These are phyloP conservation scores for Podaxis rugospora DNA, from an alignment of 768 basidiomycete genomes.

Conservation along the genomic window DNA sequence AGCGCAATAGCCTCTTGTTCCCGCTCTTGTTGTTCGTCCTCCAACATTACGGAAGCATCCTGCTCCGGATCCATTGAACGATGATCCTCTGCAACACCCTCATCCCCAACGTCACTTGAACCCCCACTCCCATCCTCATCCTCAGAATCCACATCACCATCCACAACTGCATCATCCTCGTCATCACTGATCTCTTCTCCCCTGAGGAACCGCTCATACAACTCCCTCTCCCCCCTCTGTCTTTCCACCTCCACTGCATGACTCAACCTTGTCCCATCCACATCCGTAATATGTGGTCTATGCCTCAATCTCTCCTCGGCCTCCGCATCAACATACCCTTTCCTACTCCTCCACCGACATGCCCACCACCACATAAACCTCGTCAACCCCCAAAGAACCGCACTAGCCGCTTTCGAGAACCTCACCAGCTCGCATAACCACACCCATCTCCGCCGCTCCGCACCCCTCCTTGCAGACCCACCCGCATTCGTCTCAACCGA, in stretches of 20 bases:
- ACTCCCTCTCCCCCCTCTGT: slow-evolving; percentile 28
- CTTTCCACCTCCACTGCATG: slow-evolving; percentile 16
- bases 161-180: slow-evolving; percentile 28
- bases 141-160: slow-evolving; percentile 26
- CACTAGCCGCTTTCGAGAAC: slow-evolving; percentile 2
- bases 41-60: background rate
- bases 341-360: slow-evolving; percentile 7
- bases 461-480: slow-evolving; percentile 24
- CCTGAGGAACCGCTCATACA: slow-evolving; percentile 55
- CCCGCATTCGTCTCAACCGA: slow-evolving; percentile 2
- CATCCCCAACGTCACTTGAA: slow-evolving; percentile 17
- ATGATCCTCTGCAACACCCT: slow-evolving; percentile 12
- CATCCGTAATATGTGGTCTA: background rate
- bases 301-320: slow-evolving; percentile 17
- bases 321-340: slow-evolving; percentile 14
- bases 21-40: slow-evolving; percentile 13
- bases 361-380: slow-evolving; percentile 7
- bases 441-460: slow-evolving; percentile 24
- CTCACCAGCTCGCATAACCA: slow-evolving; percentile 4
- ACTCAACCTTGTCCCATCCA: background rate
- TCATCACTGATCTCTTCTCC: slow-evolving; percentile 50
- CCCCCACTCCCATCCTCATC: slow-evolving; percentile 23
- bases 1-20: slow-evolving; percentile 42
- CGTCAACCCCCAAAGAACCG: slow-evolving; percentile 3
- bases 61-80: background rate